These are phyloP conservation scores for Gossypium bickii DNA, from an alignment of 345 rosid genomes.

Conservation along the genomic window DNA sequence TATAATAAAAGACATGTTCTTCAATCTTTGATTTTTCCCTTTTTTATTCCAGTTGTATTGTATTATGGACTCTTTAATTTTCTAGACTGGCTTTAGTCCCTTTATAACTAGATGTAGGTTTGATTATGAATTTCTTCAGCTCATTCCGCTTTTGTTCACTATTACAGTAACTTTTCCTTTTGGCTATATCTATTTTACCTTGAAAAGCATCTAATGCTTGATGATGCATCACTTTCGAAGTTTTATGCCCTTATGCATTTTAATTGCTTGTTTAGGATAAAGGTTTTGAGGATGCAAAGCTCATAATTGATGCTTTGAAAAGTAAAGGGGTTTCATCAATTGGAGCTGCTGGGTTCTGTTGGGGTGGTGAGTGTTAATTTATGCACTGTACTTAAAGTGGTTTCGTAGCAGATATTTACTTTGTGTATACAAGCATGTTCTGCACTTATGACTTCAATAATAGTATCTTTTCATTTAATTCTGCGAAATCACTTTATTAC, in stretches of 20 bases:
- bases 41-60: not conserved
- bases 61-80: not conserved
- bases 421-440: not conserved
- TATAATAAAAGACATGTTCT: no score
- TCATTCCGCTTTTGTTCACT: not conserved
- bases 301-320: constrained; percentile 52
- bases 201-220: not conserved
- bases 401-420: not conserved
- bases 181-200: no score
- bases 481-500: not conserved
- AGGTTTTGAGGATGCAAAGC: constrained; percentile 67
- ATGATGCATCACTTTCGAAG: not conserved
- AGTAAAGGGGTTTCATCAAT: constrained; percentile 50
- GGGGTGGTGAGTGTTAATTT: constrained; percentile 51
- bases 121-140: not conserved
- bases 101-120: not conserved
- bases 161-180: not conserved
- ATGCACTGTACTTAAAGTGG: not conserved
- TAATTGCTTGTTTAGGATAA: constrained; percentile 44
- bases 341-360: constrained; percentile 67
- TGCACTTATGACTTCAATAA: not conserved
- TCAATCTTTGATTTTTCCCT: not conserved
- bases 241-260: constrained; percentile 10
- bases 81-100: not conserved
- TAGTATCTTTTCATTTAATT: not conserved